These are phyloP conservation scores for Colletotrichum graminicola DNA, from an alignment of 2,329 filamentous ascomycete genomes.

Conservation along the genomic window DNA sequence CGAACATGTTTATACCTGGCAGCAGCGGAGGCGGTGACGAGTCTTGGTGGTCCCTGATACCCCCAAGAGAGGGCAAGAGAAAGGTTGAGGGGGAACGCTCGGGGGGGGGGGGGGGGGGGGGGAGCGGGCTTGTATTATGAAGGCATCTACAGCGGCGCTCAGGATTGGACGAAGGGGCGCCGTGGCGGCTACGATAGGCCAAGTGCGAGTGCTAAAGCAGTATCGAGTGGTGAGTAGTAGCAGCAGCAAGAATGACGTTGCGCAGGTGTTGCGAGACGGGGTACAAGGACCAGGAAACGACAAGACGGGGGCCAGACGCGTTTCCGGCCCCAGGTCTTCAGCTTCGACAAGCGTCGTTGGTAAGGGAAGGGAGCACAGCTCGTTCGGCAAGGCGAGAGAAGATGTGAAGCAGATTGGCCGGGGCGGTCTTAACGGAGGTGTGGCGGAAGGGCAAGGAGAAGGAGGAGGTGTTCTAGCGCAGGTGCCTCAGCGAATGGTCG, in stretches of 20 bases:
- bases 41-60: neutral
- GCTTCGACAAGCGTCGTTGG: slow-evolving; percentile 4
- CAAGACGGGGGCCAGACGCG: slow-evolving; percentile 24
- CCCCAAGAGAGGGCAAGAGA: slow-evolving; percentile 1
- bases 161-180: slow-evolving; percentile 19
- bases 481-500: slow-evolving; percentile 25
- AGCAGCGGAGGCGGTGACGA: neutral
- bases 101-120: slow-evolving; percentile 12
- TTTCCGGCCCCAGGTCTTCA: neutral
- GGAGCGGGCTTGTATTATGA: slow-evolving; percentile 33
- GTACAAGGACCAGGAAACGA: slow-evolving; percentile 1
- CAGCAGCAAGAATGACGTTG: slow-evolving; percentile 34
- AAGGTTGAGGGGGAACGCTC: neutral
- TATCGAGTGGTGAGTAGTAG: slow-evolving; percentile 9
- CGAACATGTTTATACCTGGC: slow-evolving; percentile 26
- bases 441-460: slow-evolving; percentile 18
- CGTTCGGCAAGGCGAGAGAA: neutral
- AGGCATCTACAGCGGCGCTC: slow-evolving; percentile 38
- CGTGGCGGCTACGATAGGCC: slow-evolving; percentile 38
- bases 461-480: neutral
- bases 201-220: slow-evolving; percentile 16
- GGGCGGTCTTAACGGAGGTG: slow-evolving; percentile 12
- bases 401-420: slow-evolving; percentile 18
- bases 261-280: slow-evolving; percentile 9
- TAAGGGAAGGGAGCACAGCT: neutral